Evolutionary conservation across 176 grass and related monocot species (phyloP), one percentile per base, ranked within the genome.

Genomic region (Pontederia crassipes): DNA sequence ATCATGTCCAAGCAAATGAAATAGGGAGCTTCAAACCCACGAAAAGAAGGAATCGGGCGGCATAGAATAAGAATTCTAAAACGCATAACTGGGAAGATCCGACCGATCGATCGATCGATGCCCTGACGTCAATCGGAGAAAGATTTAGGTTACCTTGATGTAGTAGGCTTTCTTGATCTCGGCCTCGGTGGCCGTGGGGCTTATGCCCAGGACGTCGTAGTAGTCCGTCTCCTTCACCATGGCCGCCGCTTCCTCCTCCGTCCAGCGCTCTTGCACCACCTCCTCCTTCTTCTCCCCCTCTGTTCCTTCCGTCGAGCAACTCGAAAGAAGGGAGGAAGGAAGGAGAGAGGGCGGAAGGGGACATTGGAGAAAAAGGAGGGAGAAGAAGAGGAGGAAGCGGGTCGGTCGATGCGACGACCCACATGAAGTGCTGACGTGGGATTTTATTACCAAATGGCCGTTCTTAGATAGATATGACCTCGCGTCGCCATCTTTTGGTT

Each of bases 121-220:
- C 48, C 47, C 62, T 65, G 49, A 24, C 14, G 7, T 5, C 0
- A 28, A 17, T 29, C 52, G 14, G 9, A 50, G 20, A 55, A 59
- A 65, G 29, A 62, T 17, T 56, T 45, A 10, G 57, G 9, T 35
- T 75, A 91, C 93, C 93, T 91, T 97, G 40, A 85, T 76, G 72
- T 97, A 91, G 67, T 91, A 97, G 8, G 87, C 93, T 62, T 97
- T 97, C 81, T 97, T 97, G 75, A 97, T 97, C 72, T 97, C 87
- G 10, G 87, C 77, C 46, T 97, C 92, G 11, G 81, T 85, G 51
- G 92, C 92, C 9, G 76, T 59, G 13, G 92, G 87, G 59, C 46
- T 68, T 11, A 97, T 81, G 18, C 83, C 92, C 48, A 97, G 67
- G 64, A 97, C 92, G 58, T 97, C 92, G 46, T 97, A 97, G 81